These are phyloP conservation scores for Chrysanthemum lavandulifolium DNA, from an alignment of 129 eudicot genomes.

Conservation along the genomic window DNA sequence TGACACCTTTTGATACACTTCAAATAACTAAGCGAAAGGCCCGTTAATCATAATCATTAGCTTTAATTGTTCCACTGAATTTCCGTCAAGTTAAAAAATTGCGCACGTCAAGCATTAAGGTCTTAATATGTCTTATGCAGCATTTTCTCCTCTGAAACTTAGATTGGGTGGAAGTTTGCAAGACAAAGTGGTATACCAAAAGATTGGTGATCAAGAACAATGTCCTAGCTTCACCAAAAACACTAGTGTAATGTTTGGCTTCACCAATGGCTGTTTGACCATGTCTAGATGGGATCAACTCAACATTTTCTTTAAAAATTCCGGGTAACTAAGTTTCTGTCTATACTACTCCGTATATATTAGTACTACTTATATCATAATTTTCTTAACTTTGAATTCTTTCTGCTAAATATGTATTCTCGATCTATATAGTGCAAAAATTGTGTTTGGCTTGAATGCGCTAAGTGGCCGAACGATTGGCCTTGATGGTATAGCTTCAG, in stretches of 20 bases:
- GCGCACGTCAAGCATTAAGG: background rate
- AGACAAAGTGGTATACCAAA: conserved; percentile 62
- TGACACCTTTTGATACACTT: background rate
- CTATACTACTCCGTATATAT: too few species aligned
- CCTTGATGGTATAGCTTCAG: conserved; percentile 25
- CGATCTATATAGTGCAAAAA: conserved; percentile 32
- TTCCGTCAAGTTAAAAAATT: background rate
- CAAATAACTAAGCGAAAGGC: too few species aligned
- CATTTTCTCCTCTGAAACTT: conserved; percentile 48
- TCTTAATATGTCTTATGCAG: conserved; percentile 29
- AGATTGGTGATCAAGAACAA: conserved; percentile 18
- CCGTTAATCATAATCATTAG: background rate
- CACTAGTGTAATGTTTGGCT: conserved; percentile 45
- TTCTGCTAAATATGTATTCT: background rate
- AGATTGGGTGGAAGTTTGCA: conserved; percentile 72
- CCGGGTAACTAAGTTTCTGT: conserved; percentile 37
- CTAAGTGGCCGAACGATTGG: conserved; percentile 42
- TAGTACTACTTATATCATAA: too few species aligned
- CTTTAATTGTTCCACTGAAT: too few species aligned
- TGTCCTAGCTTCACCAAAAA: conserved; percentile 46
- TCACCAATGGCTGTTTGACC: conserved; percentile 52
- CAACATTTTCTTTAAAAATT: conserved; percentile 43
- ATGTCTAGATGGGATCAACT: conserved; percentile 80
- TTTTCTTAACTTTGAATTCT: too few species aligned
- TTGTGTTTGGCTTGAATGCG: conserved; percentile 70